phyloP scores from a whole-genome alignment of 805 yeast genomes.

The Saturnispora besseyi region DNA sequence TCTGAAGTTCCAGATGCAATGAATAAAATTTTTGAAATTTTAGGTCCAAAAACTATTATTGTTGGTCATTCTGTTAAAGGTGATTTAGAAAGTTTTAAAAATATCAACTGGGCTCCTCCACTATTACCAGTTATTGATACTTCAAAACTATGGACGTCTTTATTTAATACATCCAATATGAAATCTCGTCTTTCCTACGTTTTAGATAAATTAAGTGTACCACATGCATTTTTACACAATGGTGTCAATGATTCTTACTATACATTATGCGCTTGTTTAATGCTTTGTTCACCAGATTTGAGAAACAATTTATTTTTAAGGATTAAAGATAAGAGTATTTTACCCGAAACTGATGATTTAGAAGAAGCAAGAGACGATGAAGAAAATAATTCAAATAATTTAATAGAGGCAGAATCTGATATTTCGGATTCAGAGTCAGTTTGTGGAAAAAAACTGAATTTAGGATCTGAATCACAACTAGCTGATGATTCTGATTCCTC shows the following conservation, averaged over 20 bases:
- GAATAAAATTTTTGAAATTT: conserved; percentile 10
- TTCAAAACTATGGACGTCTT: conserved; percentile 19
- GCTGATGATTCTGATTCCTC: conserved; percentile 3
- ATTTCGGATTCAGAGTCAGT: neutral
- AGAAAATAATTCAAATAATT: neutral
- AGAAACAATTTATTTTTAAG: conserved; percentile 16
- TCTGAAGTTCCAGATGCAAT: conserved; percentile 14
- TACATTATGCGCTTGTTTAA: conserved; percentile 21
- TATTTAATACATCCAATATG: conserved; percentile 8
- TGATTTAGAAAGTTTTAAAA: conserved; percentile 19
- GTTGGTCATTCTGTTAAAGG: conserved; percentile 26
- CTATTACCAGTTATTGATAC: conserved; percentile 25
- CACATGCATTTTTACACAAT: conserved; percentile 25
- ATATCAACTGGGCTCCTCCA: conserved; percentile 13
- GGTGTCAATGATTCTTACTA: conserved; percentile 28
- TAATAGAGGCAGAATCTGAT: neutral
- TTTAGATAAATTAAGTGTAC: conserved; percentile 22
- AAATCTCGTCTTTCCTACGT: conserved; percentile 20
- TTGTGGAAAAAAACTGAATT: neutral
- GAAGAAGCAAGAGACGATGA: neutral
- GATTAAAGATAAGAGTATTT: neutral
- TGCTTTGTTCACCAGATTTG: conserved; percentile 21
- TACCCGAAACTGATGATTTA: neutral
- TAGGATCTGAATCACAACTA: neutral
- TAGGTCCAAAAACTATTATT: conserved; percentile 15